A percentile compares a stretch with the other conserved stretches of the same genome.
Evolutionary conservation across 768 basidiomycete species (phyloP).

Genomic region (Mycena metata): DNA sequence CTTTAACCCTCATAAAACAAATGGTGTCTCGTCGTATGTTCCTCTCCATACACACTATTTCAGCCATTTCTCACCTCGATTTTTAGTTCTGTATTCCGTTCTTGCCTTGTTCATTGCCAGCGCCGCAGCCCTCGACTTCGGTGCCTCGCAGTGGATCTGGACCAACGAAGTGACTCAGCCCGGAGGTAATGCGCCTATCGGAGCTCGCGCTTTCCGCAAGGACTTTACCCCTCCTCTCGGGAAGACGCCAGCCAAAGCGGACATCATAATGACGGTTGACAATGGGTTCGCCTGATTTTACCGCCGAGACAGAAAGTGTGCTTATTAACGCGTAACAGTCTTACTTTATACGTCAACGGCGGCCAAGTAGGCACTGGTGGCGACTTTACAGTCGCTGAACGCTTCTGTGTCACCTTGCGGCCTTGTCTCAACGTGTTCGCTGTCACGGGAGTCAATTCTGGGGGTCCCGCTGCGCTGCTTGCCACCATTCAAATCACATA

Average conservation of each 20-base stretch:
- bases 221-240: slow-evolving; percentile 43
- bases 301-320: too few relatives aligned
- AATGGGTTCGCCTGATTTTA: too few relatives aligned
- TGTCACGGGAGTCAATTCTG: slow-evolving; percentile 41
- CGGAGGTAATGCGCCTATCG: slow-evolving; percentile 38
- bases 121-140: slow-evolving; percentile 28
- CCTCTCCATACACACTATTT: not conserved
- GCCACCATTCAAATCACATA: slow-evolving; percentile 49
- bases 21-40: slow-evolving; percentile 26
- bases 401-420: slow-evolving; percentile 47
- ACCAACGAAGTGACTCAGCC: slow-evolving; percentile 40
- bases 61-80: not conserved
- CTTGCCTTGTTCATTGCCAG: slow-evolving; percentile 29
- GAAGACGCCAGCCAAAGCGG: slow-evolving; percentile 46
- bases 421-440: slow-evolving; percentile 51
- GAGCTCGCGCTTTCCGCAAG: slow-evolving; percentile 48
- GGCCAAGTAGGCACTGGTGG: slow-evolving; percentile 40
- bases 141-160: slow-evolving; percentile 49
- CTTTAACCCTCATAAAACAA: not conserved
- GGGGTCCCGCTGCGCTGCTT: slow-evolving; percentile 47
- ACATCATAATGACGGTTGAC: slow-evolving; percentile 49
- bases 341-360: slow-evolving; percentile 51
- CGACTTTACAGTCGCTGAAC: slow-evolving; percentile 40
- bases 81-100: slow-evolving; percentile 23
- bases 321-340: too few relatives aligned